Conservation (phyloP, 2,329 filamentous ascomycete species). For the Malbranchea zuffiana region DNA sequence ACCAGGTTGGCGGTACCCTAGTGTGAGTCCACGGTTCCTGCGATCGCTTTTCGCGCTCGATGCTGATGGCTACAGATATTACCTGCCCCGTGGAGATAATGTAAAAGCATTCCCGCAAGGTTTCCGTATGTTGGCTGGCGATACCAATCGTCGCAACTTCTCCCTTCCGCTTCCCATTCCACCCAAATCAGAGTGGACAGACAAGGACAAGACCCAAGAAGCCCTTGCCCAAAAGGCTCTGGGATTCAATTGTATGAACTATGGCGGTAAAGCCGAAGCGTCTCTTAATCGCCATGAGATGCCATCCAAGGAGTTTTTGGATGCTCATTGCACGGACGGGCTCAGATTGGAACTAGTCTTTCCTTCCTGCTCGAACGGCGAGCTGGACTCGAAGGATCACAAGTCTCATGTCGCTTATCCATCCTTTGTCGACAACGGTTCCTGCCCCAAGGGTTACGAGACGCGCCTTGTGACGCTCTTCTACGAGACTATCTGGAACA, state of each 20-base stretch:
- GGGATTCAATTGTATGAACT: constrained; percentile 94
- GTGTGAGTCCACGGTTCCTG: constrained; percentile 49
- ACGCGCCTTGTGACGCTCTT: constrained; percentile 63
- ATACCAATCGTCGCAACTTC: constrained; percentile 57
- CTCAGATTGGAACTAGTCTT: constrained; percentile 78
- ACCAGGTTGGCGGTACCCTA: constrained; percentile 71
- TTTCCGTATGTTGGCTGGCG: constrained; percentile 75
- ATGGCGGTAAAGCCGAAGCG: constrained; percentile 52
- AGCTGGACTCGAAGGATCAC: constrained; percentile 45
- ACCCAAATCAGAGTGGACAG: constrained; percentile 60
- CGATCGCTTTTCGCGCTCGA: neutral
- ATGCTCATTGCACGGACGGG: constrained; percentile 71
- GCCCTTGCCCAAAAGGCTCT: constrained; percentile 68
- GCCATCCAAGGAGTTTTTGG: constrained; percentile 68
- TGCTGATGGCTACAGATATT: constrained; percentile 52
- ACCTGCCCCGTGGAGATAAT: constrained; percentile 58
- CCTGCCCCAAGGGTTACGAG: constrained; percentile 59
- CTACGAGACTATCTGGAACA: constrained; percentile 78
- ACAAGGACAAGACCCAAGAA: constrained; percentile 54
- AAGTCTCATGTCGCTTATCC: constrained; percentile 66
- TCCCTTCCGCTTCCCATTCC: constrained; percentile 55
- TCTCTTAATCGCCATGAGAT: constrained; percentile 73
- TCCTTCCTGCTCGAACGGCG: constrained; percentile 79
- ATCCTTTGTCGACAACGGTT: constrained; percentile 61
- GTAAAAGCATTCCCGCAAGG: constrained; percentile 62